These are phyloP conservation scores for Ophiocordyceps camponoti-saundersi DNA, from an alignment of 2,329 filamentous ascomycete genomes.

Conservation along the genomic window DNA sequence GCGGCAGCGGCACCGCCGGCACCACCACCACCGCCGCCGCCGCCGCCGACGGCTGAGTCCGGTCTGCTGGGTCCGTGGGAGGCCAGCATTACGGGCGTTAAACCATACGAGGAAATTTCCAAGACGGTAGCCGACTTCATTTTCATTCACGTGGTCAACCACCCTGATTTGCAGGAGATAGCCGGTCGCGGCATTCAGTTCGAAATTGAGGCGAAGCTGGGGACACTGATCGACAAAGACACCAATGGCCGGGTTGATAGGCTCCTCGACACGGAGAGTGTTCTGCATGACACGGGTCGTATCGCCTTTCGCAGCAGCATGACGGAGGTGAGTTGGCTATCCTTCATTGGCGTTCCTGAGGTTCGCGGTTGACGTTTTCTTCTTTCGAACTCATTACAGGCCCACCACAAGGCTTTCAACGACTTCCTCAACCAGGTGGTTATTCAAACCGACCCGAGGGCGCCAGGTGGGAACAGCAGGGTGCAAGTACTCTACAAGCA, in stretches of 20 bases:
- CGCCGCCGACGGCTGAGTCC: conserved; percentile 11
- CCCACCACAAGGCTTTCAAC: conserved; percentile 71
- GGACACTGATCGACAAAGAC: conserved; percentile 59
- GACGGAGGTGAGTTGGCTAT: conserved; percentile 52
- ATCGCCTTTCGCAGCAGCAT: conserved; percentile 74
- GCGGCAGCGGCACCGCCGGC: conserved; percentile 1
- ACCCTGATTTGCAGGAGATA: conserved; percentile 48
- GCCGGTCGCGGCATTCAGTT: conserved; percentile 52
- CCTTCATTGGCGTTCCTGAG: not conserved
- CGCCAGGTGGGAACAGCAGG: conserved; percentile 27
- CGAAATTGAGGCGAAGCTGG: conserved; percentile 90
- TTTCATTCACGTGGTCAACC: conserved; percentile 51
- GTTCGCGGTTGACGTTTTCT: conserved; percentile 2
- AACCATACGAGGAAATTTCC: conserved; percentile 59
- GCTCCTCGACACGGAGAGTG: conserved; percentile 51
- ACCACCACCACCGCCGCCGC: not conserved
- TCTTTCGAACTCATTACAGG: conserved; percentile 21
- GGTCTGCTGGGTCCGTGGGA: conserved; percentile 41
- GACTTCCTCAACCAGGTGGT: conserved; percentile 63
- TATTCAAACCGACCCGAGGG: conserved; percentile 36
- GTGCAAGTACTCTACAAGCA: conserved; percentile 66
- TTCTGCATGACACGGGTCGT: conserved; percentile 43
- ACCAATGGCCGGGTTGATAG: conserved; percentile 52
- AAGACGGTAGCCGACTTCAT: conserved; percentile 68
- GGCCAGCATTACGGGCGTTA: conserved; percentile 48